Base-by-base conservation (phyloP, 768 basidiomycete genomes). In the Lactifluus subvellereus region DNA sequence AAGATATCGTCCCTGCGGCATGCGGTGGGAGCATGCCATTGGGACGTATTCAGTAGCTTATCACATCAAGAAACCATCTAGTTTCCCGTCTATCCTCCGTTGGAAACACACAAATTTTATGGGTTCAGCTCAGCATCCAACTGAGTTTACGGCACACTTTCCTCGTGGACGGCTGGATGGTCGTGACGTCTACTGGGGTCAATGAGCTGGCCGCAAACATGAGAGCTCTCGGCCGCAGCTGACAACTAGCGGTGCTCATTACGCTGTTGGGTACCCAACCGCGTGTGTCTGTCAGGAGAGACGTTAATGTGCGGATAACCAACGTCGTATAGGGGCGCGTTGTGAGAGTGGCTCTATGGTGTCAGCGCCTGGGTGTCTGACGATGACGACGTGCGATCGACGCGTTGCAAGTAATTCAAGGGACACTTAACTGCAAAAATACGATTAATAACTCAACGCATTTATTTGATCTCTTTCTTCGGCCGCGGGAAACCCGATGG, bases 361-460 rank as follows among this genome's bases (percentile, higher is more conserved):
- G 52, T 16, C 5, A 40, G 57, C 20, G 40, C 35, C 62, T 57
- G 27, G 51, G 48, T 22, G 20, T 38, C 27, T 54, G 14, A 43
- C 2, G 32, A 30, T 58, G 56, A 47, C 53, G 62, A 60, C 58
- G 40, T 59, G 57, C 48, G 62, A 55, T 55, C 58, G 47, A 59
- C 62, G 27, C 18, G 52, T 57, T 6, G 10, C 18, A 13, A 27
- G 37, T 22, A 22, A 48, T 22, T 18, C 42, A 50, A 49, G 47
- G 20, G 22, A 30, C 10, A 40, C 45, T 62, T 33, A 35, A 35
- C 52, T 37, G 40, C 37, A 18, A 40, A 62, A 32, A 13, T 37
- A 58, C 3, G 27, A 27, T 51, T 37, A 13, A 18, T 32, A 49
- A 14, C 22, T 11, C 16, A 58, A 20, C 4, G 51, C 33, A 47